A percentile compares a stretch with the other conserved stretches of the same genome.
Conservation (phyloP, 1,139 yeast species). For the Spencermartinsiella ligniputridi region DNA sequence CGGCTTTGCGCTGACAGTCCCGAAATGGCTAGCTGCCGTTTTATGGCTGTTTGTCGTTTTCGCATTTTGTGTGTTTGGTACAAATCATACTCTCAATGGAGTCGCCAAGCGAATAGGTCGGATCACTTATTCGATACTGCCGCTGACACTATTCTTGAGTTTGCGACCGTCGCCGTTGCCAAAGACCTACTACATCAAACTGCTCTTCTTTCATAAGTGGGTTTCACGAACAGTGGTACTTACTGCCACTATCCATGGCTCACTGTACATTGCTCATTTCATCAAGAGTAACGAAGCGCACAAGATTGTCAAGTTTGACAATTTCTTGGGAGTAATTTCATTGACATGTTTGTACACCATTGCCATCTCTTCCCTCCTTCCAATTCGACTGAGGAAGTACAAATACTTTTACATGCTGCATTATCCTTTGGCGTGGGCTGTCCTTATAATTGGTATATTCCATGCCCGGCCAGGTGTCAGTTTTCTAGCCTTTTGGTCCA, state of each 20-base stretch:
- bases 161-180: conserved; percentile 59
- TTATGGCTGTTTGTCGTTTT: conserved; percentile 37
- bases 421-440: conserved; percentile 61
- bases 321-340: conserved; percentile 60
- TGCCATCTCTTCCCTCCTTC: conserved; percentile 51
- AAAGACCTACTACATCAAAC: conserved; percentile 50
- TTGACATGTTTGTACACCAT: conserved; percentile 43
- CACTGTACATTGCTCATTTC: conserved; percentile 53
- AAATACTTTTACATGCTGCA: conserved; percentile 61
- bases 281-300: conserved; percentile 32
- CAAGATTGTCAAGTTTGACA: conserved; percentile 45
- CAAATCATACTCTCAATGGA: conserved; percentile 19
- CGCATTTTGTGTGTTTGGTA: conserved; percentile 17
- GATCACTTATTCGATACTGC: conserved; percentile 59
- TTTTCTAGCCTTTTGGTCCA: conserved; percentile 45
- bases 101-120: conserved; percentile 44
- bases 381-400: conserved; percentile 53
- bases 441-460: conserved; percentile 52
- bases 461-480: conserved; percentile 79
- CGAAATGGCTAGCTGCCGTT: conserved; percentile 32
- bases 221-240: conserved; percentile 59
- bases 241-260: conserved; percentile 51
- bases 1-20: conserved; percentile 24
- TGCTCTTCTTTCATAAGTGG: conserved; percentile 74
- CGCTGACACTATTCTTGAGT: conserved; percentile 57